Base-by-base conservation (phyloP, 768 basidiomycete genomes). In the Sarcomyxa edulis region DNA sequence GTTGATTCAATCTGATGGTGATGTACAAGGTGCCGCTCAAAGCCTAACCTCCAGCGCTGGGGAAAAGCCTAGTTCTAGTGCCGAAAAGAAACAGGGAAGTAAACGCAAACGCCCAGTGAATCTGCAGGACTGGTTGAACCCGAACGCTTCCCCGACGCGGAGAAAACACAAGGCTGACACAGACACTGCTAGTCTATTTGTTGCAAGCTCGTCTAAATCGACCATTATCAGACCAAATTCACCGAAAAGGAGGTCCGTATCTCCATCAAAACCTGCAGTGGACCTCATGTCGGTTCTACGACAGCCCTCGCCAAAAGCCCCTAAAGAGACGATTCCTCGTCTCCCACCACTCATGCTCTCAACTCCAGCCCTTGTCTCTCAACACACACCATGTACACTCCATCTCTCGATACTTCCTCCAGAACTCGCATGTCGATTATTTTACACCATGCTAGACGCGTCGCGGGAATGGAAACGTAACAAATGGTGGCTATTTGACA, bases 401-500 rank as follows among this genome's bases (percentile, higher is more conserved):
- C 86, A 90, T 54, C 58, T 64, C 12, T 76, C 79, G 9, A 53
- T 84, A 15, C 71, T 91, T 7, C 84, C 89, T 6, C 71, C 77
- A 2, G 81, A 87, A 32, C 72, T 91, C 12, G 88, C 89, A 0
- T 87, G 75, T 53, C 67, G 66, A 35, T 64, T 91, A 15, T 91
- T 86, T 56, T 80, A 89, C 46, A 69, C 68, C 0, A 81, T 91
- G 84, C 43, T 82, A 10, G 68, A 78, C 33, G 61, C 68, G 11
- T 78, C 86, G 14, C 65, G 59, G 27, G 49, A 58, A 6, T 91
- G 87, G 88, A 62, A 72, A 45, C 65, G 76, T 35, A 87, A 84
- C 44, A 84, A 79, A 48, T 91, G 88, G 89, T 90, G 81, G 81
- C 68, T 91, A 14, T 82, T 86, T 56, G 86, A 91, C 50, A 69